Conservation (phyloP, 225 moss, liverwort and hornwort species). For the Climacium dendroides region DNA sequence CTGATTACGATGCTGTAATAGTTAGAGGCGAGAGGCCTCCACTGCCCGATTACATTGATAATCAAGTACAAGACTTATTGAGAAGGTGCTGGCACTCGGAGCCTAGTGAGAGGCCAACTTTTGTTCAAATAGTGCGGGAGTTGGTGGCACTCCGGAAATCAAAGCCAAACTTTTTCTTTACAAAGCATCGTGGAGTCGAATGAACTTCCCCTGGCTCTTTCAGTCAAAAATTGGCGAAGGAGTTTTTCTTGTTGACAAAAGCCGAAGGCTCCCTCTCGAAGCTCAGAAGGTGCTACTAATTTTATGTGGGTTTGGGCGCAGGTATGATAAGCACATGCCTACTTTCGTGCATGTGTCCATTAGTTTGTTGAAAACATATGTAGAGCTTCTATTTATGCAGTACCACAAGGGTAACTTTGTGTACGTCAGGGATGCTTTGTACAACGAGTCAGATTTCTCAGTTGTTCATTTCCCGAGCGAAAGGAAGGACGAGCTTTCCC, state of each 20-base stretch:
- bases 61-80: not conserved
- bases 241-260: not conserved
- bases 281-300: not conserved
- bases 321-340: not conserved
- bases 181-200: not conserved
- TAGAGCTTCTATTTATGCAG: too few species aligned
- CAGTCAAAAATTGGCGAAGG: not conserved
- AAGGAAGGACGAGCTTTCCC: constrained; percentile 29
- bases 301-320: not conserved
- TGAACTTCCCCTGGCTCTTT: not conserved
- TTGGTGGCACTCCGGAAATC: not conserved
- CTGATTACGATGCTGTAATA: not conserved
- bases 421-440: constrained; percentile 62
- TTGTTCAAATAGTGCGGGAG: not conserved
- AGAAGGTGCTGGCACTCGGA: not conserved
- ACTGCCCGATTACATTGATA: not conserved
- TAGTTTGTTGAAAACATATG: not conserved
- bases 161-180: not conserved
- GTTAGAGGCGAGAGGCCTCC: not conserved
- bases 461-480: constrained; percentile 54
- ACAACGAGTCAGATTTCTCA: constrained; percentile 64
- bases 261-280: not conserved
- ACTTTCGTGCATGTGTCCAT: not conserved
- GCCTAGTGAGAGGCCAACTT: not conserved
- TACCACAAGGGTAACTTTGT: not conserved